Base-by-base conservation (phyloP, 768 basidiomycete genomes). In the Pulveroboletus frians region DNA sequence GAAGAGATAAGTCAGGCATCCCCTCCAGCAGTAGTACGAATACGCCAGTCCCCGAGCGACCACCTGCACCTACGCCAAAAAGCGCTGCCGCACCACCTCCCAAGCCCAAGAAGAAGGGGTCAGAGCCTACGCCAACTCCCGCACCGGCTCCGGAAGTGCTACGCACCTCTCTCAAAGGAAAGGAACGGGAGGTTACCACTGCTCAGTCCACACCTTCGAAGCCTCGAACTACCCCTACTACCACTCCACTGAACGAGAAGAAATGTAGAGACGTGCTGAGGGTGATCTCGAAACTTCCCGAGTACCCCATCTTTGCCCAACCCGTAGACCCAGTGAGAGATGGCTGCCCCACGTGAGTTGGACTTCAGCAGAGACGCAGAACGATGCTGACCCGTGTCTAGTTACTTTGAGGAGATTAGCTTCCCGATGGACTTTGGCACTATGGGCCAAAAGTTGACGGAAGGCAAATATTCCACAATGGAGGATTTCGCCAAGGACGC, bases 381-480 rank as follows among this genome's bases (percentile, higher is more conserved):
- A 18, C n/a, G 13, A 35, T 32, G 26, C 29, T 49, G 43, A 55
- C 34, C 38, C 52, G 15, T 29, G 15, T 58, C 37, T 44, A 96
- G 92, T 17, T 98, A 98, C 66, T 82, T 88, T 52, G 83, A 94
- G 5, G 95, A 97, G 69, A 95, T 98, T 62, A 70, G 79, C 51
- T 71, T 87, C 55, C 95, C 95, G 6, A 97, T 97, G 95, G 93
- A 97, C 69, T 83, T 97, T 45, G 81, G 80, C 9, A 95, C 94
- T 2, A 88, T 96, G 56, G 66, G 66, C 13, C 70, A 73, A 34
- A 91, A 88, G 61, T 71, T 96, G 51, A 73, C 76, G 34, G 71
- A 78, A 44, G 79, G 76, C 42, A 73, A 78, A 59, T 99, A 98
- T 64, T 56, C 70, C 11, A 84, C 79, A 2, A 90, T 93, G 85